phyloP scores from a whole-genome alignment of 371 early-diverging fungal species.

The Apophysomyces sp. region DNA sequence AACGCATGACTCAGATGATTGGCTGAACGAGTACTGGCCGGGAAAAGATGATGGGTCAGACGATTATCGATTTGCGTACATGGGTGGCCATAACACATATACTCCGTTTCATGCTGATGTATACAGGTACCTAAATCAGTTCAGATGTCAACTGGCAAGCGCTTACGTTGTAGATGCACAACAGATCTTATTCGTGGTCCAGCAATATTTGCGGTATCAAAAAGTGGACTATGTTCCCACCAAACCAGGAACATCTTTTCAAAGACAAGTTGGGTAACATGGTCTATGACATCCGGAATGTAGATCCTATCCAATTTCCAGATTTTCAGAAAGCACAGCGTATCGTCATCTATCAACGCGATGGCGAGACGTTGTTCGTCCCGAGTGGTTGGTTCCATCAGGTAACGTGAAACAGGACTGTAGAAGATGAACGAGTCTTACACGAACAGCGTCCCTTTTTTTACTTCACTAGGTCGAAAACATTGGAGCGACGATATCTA shows the following conservation, averaged over 20 bases:
- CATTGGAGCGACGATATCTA: slow-evolving; percentile 69
- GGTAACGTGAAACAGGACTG: too few species aligned
- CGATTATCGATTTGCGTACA: slow-evolving; percentile 74
- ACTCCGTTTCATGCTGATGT: slow-evolving; percentile 83
- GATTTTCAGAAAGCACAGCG: slow-evolving; percentile 47
- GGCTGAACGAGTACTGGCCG: slow-evolving; percentile 72
- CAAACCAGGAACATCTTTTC: slow-evolving; percentile 56
- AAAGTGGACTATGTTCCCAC: slow-evolving; percentile 70
- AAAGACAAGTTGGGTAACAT: slow-evolving; percentile 44
- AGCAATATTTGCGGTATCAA: slow-evolving; percentile 75
- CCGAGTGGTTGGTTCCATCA: slow-evolving; percentile 82
- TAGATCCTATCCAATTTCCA: slow-evolving; percentile 52
- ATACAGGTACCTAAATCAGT: slow-evolving; percentile 38
- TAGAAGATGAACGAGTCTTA: not conserved
- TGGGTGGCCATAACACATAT: slow-evolving; percentile 70
- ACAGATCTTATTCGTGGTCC: slow-evolving; percentile 76
- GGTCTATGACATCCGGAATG: slow-evolving; percentile 60
- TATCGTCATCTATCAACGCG: slow-evolving; percentile 53
- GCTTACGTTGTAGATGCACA: not conserved
- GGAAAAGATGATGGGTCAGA: slow-evolving; percentile 41
- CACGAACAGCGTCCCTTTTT: not conserved
- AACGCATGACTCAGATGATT: slow-evolving; percentile 53
- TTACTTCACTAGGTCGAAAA: slow-evolving; percentile 47
- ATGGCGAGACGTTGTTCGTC: slow-evolving; percentile 72
- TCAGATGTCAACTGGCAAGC: not conserved